Percentiles rank a stretch among this genome's conserved stretches.
phyloP scores from a whole-genome alignment of 2,329 filamentous ascomycete species.

The Fusarium longipes region DNA sequence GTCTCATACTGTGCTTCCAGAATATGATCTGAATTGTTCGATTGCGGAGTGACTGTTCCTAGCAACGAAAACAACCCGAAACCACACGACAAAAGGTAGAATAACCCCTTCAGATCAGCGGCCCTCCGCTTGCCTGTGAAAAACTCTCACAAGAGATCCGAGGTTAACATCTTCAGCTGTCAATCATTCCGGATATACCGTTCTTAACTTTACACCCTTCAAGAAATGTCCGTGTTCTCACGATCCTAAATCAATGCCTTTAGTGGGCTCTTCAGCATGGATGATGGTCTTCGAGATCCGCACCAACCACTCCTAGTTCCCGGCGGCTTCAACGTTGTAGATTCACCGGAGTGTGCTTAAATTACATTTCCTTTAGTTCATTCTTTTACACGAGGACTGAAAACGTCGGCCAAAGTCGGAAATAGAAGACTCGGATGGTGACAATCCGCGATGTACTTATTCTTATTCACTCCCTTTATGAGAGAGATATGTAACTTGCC shows the following conservation, averaged over 20 bases:
- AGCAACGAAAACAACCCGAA: constrained; percentile 9
- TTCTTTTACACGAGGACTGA: not conserved
- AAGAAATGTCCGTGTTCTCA: constrained; percentile 12
- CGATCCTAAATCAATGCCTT: constrained; percentile 17
- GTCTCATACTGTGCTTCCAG: constrained; percentile 28
- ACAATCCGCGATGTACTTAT: not conserved
- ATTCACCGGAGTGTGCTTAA: constrained; percentile 20
- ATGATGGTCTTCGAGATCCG: constrained; percentile 15
- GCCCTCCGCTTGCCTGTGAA: not conserved
- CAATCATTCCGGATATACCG: not conserved
- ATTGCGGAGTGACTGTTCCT: constrained; percentile 17
- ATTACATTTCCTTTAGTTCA: not conserved
- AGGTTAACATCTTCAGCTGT: not conserved
- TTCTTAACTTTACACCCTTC: not conserved
- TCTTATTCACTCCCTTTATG: not conserved
- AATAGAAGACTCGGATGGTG: not conserved
- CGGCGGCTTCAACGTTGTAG: constrained; percentile 5
- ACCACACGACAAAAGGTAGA: constrained; percentile 7
- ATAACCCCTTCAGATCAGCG: not conserved
- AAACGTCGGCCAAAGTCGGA: constrained; percentile 44
- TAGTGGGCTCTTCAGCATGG: not conserved
- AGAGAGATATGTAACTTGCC: not conserved
- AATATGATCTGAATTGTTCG: constrained; percentile 26
- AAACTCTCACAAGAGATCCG: not conserved
- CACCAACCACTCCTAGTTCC: constrained; percentile 33